Conservation (phyloP, 257 asterid genomes). For the Solanum medicagineum region DNA sequence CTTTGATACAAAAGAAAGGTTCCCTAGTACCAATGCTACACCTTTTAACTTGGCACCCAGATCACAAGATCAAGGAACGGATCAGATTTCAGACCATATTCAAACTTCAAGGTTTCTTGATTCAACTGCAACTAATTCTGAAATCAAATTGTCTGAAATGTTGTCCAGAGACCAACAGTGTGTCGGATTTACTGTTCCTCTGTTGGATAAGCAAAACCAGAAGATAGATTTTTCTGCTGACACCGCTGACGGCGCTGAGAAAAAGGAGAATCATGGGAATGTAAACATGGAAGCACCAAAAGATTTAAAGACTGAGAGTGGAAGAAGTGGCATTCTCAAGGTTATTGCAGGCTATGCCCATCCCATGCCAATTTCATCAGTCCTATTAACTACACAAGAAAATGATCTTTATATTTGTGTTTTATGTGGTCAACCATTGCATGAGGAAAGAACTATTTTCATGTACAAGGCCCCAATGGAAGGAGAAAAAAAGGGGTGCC, state of each 20-base stretch:
- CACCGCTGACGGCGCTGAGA: slow-evolving; percentile 13
- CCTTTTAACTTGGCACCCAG: not conserved
- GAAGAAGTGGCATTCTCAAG: slow-evolving; percentile 27
- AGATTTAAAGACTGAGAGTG: slow-evolving; percentile 14
- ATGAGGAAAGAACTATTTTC: slow-evolving; percentile 39
- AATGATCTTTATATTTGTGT: slow-evolving; percentile 51
- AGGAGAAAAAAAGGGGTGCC: slow-evolving; percentile 49
- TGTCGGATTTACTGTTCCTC: slow-evolving; percentile 21
- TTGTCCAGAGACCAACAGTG: slow-evolving; percentile 10
- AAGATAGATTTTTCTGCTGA: slow-evolving; percentile 9
- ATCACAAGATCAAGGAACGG: not conserved
- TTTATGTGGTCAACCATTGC: slow-evolving; percentile 41
- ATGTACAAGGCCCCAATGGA: slow-evolving; percentile 42
- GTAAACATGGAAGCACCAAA: slow-evolving; percentile 13
- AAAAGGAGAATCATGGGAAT: slow-evolving; percentile 20
- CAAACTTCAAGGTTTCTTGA: slow-evolving; percentile 5
- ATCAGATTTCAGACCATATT: not conserved
- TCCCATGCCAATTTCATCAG: slow-evolving; percentile 60
- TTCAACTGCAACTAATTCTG: not conserved
- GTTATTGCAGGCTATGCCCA: slow-evolving; percentile 52
- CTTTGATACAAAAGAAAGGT: not conserved
- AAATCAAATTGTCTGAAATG: not conserved
- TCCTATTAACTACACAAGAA: slow-evolving; percentile 45
- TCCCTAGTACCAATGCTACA: not conserved
- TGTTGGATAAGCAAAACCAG: slow-evolving; percentile 20